Evolutionary conservation across 345 rosid species (phyloP).

Genomic region (Citrus glauca): DNA sequence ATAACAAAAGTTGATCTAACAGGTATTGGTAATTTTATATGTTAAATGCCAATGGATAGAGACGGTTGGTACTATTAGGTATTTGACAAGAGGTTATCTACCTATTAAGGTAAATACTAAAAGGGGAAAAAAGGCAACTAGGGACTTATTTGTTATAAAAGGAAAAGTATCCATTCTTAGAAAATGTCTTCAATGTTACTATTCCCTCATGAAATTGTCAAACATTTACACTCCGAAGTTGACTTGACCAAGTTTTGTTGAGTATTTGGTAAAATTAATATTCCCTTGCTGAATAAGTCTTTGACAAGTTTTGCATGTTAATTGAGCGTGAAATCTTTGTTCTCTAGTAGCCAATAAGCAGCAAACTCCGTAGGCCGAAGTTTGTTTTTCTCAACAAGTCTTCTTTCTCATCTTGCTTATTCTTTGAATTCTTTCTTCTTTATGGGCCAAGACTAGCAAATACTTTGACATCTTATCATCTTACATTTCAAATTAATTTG

Average conservation of each 20-base stretch:
- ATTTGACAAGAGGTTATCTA: no score
- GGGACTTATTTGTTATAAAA: no score
- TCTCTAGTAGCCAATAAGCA: not conserved
- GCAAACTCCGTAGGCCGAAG: not conserved
- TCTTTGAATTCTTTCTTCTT: not conserved
- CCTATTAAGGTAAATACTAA: no score
- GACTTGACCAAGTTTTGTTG: not conserved
- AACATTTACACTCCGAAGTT: not conserved
- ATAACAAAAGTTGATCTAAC: no score
- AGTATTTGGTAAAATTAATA: not conserved
- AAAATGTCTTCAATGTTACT: not conserved
- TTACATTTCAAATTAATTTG: no score
- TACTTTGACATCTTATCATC: not conserved
- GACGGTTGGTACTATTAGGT: no score
- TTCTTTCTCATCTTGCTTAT: not conserved
- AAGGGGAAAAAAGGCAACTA: no score
- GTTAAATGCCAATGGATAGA: no score
- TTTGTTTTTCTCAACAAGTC: not conserved
- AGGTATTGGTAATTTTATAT: no score
- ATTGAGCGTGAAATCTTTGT: not conserved
- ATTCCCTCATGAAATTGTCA: not conserved
- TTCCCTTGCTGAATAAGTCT: not conserved
- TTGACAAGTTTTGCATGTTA: not conserved
- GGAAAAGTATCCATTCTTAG: not conserved
- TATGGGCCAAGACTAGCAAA: not conserved